Percentiles rank a stretch among this genome's conserved stretches.
These are phyloP conservation scores for Ophiobolus disseminans DNA, from an alignment of 2,329 filamentous ascomycete genomes.

Conservation along the genomic window DNA sequence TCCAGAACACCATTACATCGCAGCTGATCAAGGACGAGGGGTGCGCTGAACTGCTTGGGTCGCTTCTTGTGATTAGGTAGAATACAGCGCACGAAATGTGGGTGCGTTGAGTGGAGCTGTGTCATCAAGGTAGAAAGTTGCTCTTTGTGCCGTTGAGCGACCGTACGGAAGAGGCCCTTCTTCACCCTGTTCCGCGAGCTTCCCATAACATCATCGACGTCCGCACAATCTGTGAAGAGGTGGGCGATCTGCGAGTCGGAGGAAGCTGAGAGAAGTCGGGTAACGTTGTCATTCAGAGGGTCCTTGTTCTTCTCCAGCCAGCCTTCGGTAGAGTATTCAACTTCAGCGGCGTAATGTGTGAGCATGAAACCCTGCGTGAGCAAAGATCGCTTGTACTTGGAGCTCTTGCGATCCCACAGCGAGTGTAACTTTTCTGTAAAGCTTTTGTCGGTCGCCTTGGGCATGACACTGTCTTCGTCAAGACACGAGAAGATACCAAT, in stretches of 20 bases:
- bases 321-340: slow-evolving; percentile 92
- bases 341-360: slow-evolving; percentile 96
- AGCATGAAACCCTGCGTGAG: slow-evolving; percentile 92
- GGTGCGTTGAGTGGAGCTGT: slow-evolving; percentile 93
- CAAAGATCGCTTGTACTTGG: slow-evolving; percentile 88
- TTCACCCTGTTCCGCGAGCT: slow-evolving; percentile 83
- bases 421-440: slow-evolving; percentile 98
- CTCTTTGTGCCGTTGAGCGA: slow-evolving; percentile 96
- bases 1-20: slow-evolving; percentile 99
- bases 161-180: slow-evolving; percentile 95
- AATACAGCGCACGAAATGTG: slow-evolving; percentile 97
- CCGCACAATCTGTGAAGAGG: slow-evolving; percentile 87
- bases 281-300: slow-evolving; percentile 95
- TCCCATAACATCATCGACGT: slow-evolving; percentile 75
- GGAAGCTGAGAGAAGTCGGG: slow-evolving; percentile 82
- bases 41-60: slow-evolving; percentile 88
- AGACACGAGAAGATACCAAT: slow-evolving; percentile 99
- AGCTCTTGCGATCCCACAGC: slow-evolving; percentile 94
- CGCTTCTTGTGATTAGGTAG: slow-evolving; percentile 97
- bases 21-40: slow-evolving; percentile 95
- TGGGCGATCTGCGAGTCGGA: slow-evolving; percentile 81
- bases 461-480: slow-evolving; percentile 98
- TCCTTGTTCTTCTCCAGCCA: slow-evolving; percentile 99
- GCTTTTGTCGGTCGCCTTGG: slow-evolving; percentile 94
- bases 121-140: slow-evolving; percentile 96